Percentiles rank a stretch among this genome's conserved stretches.
phyloP scores from a whole-genome alignment of 441 rosid species.

The Syzygium syzygioides region DNA sequence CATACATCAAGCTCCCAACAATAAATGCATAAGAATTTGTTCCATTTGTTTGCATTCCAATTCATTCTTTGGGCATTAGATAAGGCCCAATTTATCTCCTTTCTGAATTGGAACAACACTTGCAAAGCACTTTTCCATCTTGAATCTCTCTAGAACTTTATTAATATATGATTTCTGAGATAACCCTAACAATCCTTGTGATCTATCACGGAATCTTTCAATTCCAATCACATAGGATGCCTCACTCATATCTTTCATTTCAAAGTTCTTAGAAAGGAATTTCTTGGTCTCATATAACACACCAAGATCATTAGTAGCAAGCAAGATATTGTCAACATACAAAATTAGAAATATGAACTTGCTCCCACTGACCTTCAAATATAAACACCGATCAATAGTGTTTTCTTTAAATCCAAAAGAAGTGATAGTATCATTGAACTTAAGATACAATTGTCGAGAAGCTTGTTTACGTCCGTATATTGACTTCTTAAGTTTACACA shows the following conservation, averaged over 20 bases:
- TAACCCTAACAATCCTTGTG: neutral
- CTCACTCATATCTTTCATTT: neutral
- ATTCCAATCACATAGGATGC: neutral
- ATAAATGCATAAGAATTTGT: neutral
- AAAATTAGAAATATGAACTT: too few species aligned
- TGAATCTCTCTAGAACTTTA: neutral
- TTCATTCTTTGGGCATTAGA: neutral
- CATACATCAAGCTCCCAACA: neutral
- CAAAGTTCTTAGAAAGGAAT: neutral
- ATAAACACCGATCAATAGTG: too few species aligned
- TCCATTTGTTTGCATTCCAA: neutral
- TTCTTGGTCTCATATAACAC: neutral
- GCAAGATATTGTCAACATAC: neutral
- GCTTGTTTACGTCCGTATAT: neutral
- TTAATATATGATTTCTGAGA: neutral
- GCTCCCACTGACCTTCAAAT: neutral
- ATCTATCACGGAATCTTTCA: neutral
- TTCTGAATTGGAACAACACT: neutral
- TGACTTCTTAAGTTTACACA: neutral
- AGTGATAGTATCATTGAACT: neutral
- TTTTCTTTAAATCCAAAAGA: neutral
- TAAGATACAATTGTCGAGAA: too few species aligned
- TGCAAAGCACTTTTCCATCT: neutral
- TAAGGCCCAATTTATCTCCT: neutral
- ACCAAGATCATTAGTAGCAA: neutral